Evolutionary conservation across 169 alveolate species (phyloP), one percentile per base, ranked within the genome.

Genomic region (Eimeria necatrix): DNA sequence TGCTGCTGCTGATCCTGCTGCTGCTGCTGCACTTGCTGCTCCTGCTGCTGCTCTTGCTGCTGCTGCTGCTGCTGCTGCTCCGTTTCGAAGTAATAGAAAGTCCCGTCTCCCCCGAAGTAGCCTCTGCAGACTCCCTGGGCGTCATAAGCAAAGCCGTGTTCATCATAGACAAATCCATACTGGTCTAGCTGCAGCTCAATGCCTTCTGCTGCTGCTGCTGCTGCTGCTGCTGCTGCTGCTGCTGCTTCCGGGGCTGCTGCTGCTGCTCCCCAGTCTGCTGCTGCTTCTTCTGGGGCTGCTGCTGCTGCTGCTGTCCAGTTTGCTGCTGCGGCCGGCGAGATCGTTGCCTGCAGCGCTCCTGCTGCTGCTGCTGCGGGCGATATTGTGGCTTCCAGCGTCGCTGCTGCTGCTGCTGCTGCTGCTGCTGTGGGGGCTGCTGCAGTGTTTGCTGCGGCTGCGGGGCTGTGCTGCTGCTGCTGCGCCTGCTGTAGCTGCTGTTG

Each of bases 111-210:
- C 2, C 59, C 94, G 26, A 89, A 16, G 61, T 89, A 89, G 4
- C 88, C 94, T 14, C 88, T 48, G 56, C 78, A 61, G 32, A 64
- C 56, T 2, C 94, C 94, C 56, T 71, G 94, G 49, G 48, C 68
- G 60, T 89, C 94, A 64, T 89, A 89, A 14, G 85, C 94, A 26
- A 49, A 89, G 16, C 94, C 94, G 3, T 89, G 87, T 61, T 49
- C 76, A 61, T 89, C 94, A 26, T 32, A 89, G 18, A 89, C 59
- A 49, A 89, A 32, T 0, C 94, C 94, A 32, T 78, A 71, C 60
- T 22, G 76, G 12, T 89, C 94, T 9, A 74, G n/a, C 14, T 74
- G 60, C 59, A 74, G 85, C n/a, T 20, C 41, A 16, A 12, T n/a
- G 41, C 76, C 76, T 64, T 64, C 76, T 64, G 76, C 46, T 64